Conservation (phyloP, 148 eudicot genomes). For the Oxyria digyna region DNA sequence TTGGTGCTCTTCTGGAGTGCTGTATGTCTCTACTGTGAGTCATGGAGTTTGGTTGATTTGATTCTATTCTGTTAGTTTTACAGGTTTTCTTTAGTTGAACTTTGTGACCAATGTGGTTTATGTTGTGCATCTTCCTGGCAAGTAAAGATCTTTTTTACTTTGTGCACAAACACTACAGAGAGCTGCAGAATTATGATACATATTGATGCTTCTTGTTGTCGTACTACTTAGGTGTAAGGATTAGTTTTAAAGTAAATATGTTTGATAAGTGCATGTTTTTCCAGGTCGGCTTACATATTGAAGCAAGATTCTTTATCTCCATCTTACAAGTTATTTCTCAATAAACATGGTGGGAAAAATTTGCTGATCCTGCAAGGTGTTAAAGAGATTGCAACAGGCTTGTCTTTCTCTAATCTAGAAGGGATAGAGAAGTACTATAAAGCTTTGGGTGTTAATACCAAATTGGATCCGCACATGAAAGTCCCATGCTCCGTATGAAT, state of each 20-base stretch:
- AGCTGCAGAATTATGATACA: no score
- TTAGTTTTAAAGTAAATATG: no score
- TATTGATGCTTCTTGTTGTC: no score
- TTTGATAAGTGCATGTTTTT: slow-evolving; percentile 8
- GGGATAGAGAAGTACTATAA: slow-evolving; percentile 58
- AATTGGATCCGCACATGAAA: slow-evolving; percentile 85
- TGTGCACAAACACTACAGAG: no score
- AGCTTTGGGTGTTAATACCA: slow-evolving; percentile 45
- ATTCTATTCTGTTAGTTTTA: no score
- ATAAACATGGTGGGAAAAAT: slow-evolving; percentile 92
- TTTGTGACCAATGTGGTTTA: background rate
- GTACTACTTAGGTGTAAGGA: no score
- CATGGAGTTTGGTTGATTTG: no score
- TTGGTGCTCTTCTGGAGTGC: no score
- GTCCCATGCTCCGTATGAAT: slow-evolving; percentile 82
- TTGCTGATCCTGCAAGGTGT: slow-evolving; percentile 51
- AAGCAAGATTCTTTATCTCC: slow-evolving; percentile 81
- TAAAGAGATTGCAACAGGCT: slow-evolving; percentile 56
- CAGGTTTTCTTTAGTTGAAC: background rate
- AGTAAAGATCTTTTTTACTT: no score
- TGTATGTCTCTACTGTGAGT: no score
- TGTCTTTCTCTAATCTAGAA: slow-evolving; percentile 54
- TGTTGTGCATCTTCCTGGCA: background rate
- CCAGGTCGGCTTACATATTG: slow-evolving; percentile 93
- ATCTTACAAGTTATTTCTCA: slow-evolving; percentile 89